Conservation (phyloP, 306 rosid species). For the Lagenaria siceraria region DNA sequence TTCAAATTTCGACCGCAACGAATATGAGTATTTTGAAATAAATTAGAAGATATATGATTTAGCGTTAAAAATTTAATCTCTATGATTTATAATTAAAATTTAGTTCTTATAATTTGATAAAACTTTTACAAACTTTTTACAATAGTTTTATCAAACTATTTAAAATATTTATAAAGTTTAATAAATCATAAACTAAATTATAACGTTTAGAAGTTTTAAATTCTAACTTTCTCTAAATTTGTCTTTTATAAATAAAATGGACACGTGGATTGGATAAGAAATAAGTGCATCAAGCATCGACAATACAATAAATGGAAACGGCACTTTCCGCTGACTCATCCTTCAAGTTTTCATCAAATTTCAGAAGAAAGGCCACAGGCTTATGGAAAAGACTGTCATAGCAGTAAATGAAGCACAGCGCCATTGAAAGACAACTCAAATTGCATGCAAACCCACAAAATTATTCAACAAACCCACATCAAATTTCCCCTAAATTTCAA, state of each 20-base stretch:
- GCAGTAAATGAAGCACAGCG: background rate
- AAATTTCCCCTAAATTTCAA: background rate
- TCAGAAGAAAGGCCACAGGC: background rate
- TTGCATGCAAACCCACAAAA: background rate
- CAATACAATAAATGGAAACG: background rate
- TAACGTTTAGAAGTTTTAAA: too few relatives aligned
- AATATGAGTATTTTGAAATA: too few relatives aligned
- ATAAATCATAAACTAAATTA: too few relatives aligned
- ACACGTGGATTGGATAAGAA: background rate
- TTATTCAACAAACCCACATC: background rate
- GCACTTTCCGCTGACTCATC: background rate
- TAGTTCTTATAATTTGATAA: too few relatives aligned
- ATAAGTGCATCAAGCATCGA: background rate
- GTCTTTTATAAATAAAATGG: background rate
- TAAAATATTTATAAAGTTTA: too few relatives aligned
- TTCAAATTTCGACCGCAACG: too few relatives aligned
- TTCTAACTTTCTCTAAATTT: too few relatives aligned
- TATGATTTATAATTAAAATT: too few relatives aligned
- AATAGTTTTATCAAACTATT: too few relatives aligned
- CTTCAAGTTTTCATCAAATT: background rate
- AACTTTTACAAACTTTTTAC: too few relatives aligned
- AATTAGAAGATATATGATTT: too few relatives aligned
- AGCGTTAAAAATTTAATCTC: too few relatives aligned
- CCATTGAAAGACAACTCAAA: background rate
- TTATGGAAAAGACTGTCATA: background rate